Evolutionary conservation across 805 yeast species (phyloP), one percentile per base, ranked within the genome.

Genomic region (Saccharomycopsis fibuligera): DNA sequence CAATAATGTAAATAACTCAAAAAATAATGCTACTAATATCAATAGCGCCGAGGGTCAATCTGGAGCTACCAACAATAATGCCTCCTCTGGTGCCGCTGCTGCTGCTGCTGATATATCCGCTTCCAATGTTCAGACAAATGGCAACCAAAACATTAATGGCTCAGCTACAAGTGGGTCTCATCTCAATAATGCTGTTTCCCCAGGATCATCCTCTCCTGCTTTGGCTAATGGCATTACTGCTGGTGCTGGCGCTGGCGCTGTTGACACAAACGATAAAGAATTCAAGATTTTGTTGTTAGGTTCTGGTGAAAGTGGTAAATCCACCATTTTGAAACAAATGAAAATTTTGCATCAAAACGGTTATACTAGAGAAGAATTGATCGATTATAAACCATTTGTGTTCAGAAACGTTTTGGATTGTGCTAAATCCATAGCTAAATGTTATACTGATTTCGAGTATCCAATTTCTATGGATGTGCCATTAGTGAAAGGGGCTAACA

Each of bases 221-320:
- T 29, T 29, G 31, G 12, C 8, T 29, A 29, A 29, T 12, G 31
- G 8, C 31, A 29, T 9, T 29, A 29, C 31, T 29, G 31, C 12
- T 29, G 31, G 31, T 29, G 12, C 8, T 29, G 12, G 12, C 31
- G 31, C 12, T 12, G 12, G 12, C 12, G 12, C 31, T 29, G 31
- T 29, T 29, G 31, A 12, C 12, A 29, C 31, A 41, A 30, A 41
- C 35, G 42, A 57, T 4, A 68, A 73, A 53, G 86, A 79, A 50
- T 79, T 81, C 47, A 89, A 89, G 62, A 81, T 90, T 41, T 69
- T 90, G 33, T 69, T 90, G 30, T 66, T 85, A 43, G 93, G 99
- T 4, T 85, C 96, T 0, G 99, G 98, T 14, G 95, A 85, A 60
- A 73, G 82, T 53, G 95, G 95, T 3, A 86, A 85, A 60, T 81